phyloP scores from a whole-genome alignment of 805 yeast species.

The Saturnispora besseyi region DNA sequence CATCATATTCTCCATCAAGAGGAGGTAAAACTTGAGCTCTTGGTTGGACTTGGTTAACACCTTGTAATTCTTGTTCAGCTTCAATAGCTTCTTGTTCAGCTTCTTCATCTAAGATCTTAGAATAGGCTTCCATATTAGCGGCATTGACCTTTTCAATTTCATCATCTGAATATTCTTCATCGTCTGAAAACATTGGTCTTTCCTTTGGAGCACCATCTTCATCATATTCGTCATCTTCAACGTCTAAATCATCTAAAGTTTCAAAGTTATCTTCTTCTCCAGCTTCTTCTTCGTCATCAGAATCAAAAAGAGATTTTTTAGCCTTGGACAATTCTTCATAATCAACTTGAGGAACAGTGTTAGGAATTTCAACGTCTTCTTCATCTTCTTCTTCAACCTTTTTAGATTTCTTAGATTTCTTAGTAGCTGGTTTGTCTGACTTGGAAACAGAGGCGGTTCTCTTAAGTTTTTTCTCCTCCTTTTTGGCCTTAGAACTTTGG shows the following conservation, averaged over 20 bases:
- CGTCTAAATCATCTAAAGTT: conserved; percentile 19
- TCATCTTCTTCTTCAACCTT: conserved; percentile 20
- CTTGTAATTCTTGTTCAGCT: conserved; percentile 52
- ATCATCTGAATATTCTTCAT: conserved; percentile 49
- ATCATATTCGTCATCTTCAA: conserved; percentile 27
- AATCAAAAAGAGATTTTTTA: conserved; percentile 67
- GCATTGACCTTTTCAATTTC: conserved; percentile 69
- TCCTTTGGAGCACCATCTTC: conserved; percentile 50
- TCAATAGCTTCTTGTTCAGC: conserved; percentile 52
- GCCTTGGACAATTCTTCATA: conserved; percentile 57
- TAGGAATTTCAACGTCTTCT: conserved; percentile 35
- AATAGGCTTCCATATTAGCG: conserved; percentile 73
- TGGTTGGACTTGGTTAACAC: conserved; percentile 53
- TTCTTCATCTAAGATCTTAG: conserved; percentile 53
- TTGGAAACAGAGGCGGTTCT: conserved; percentile 22
- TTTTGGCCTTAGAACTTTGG: conserved; percentile 36
- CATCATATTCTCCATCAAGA: conserved; percentile 49
- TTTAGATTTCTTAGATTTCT: conserved; percentile 12
- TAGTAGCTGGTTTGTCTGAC: conserved; percentile 23
- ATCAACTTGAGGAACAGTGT: conserved; percentile 55
- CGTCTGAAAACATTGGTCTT: conserved; percentile 77
- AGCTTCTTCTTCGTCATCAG: conserved; percentile 51
- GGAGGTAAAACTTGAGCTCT: conserved; percentile 72
- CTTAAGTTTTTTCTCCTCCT: conserved; percentile 29
- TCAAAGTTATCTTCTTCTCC: conserved; percentile 33